Evolutionary conservation across 371 early-diverging fungal species (phyloP), one percentile per base, ranked within the genome.

Genomic region (Rhizopus arrhizus): DNA sequence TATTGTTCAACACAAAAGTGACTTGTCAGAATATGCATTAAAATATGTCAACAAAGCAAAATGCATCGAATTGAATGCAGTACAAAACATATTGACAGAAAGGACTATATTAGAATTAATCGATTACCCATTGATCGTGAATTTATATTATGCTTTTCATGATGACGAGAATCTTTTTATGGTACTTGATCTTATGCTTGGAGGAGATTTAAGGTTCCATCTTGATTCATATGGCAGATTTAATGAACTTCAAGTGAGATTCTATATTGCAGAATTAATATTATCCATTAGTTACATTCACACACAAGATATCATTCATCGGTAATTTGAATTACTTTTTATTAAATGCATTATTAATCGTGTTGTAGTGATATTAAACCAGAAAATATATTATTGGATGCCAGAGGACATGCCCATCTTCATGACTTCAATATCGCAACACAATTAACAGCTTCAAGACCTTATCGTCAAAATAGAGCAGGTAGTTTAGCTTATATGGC

Each of bases 341-440:
- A 36, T 5, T 36, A 36, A 36, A 6, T 36, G 36, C 36, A 9
- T 36, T 36, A 36, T 36, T 11, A 40, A 40, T 10, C 0, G 40
- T 40, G 12, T 7, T 46, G 31, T 40, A 83, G 95, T 36, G 99
- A 98, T 76, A 89, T 98, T 64, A 98, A 98, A 65, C 99, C 99
- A 0, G 99, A 98, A 69, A 98, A 98, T 73, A 89, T 98, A 58
- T 78, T 98, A 58, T 90, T 87, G n/a, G 93, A 94, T 59, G 84
- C 79, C 34, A 72, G 82, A 33, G 95, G 95, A 35, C 93, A 95
- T 59, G 89, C 87, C 4, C 91, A 92, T 59, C 71, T 95, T 43
- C 89, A 91, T 2, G 95, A 96, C 70, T 96, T 96, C 62, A 92
- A 92, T 66, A 86, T 91, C 70, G 92, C 91, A 5, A 84, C 88